Evolutionary conservation across 306 rosid genomes (phyloP), one percentile per base, ranked within the genome.

Genomic region (Leucaena leucocephala): DNA sequence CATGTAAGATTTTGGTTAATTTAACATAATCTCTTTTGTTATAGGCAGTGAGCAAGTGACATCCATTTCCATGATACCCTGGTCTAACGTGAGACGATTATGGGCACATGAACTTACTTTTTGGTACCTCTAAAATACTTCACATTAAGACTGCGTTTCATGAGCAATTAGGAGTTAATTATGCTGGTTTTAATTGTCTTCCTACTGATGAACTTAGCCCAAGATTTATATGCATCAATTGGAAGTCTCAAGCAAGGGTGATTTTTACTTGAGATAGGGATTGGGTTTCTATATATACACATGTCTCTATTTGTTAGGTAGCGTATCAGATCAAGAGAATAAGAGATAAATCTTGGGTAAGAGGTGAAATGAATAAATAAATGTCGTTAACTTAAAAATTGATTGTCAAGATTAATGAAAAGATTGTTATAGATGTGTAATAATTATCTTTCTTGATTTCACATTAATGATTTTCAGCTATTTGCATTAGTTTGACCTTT

Each of bases 1-100:
- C 98, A 94, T 87, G 98, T 92, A 86, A 85, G 69, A 38, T 70
- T 84, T 44, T 45, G 27, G 13, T 46, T 66, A 66, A 84, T 72
- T 4, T 54, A 55, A 33, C 59, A 27, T 38, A 4, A 33, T 35
- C 50, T 46, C 44, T 52, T 15, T 85, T 13, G 14, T 66, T 21
- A 27, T 13, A 8, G 48, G 22, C 59, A 34, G 68, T 71, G 21
- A 8, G 48, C 21, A 61, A 39, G 54, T 72, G 27, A 75, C 48
- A 43, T 50, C 55, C 10, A 50, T 40, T 44, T 75, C 44, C 48
- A 66, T 48, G 27, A 1, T 43, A 13, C 36, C 9, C 45, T 66
- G 75, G 57, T 73, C 62, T 43, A 40, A 17, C 71, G 8, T 34
- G 12, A 19, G 66, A 38, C 72, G 50, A 13, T 9, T 49, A 76